Conservation (phyloP, 176 grass and related monocot genomes). For the Triticum turgidum region DNA sequence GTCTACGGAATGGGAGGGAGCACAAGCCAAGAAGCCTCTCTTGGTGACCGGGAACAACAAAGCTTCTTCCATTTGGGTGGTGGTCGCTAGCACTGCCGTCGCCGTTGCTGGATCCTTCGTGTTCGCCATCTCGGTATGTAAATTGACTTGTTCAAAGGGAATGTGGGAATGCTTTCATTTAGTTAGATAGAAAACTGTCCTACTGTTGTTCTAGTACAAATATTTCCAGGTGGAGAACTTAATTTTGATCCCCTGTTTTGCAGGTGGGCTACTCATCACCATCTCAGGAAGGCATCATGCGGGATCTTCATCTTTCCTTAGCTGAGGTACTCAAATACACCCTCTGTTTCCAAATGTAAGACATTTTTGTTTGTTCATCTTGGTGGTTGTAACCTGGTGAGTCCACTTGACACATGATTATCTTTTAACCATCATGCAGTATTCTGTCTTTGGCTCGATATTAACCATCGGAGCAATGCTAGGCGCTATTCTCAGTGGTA, state of each 20-base stretch:
- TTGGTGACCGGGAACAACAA: background rate
- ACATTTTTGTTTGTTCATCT: background rate
- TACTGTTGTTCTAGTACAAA: background rate
- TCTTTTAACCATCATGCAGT: constrained; percentile 38
- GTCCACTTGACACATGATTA: background rate
- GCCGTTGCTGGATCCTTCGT: constrained; percentile 64
- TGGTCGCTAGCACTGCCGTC: constrained; percentile 54
- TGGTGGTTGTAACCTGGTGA: background rate
- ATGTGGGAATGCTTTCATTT: background rate
- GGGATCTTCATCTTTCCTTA: constrained; percentile 66
- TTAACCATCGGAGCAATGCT: constrained; percentile 92
- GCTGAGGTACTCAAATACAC: constrained; percentile 42
- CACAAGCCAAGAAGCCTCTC: constrained; percentile 20
- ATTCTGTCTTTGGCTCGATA: constrained; percentile 84
- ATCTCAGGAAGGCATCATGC: constrained; percentile 71
- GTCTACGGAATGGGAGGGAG: constrained; percentile 15
- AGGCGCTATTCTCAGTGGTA: constrained; percentile 68
- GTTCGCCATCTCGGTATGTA: constrained; percentile 55
- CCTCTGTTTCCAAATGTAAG: no score
- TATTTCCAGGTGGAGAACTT: background rate
- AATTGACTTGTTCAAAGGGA: background rate
- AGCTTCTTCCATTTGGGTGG: constrained; percentile 33
- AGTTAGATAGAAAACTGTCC: background rate
- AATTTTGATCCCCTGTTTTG: background rate
- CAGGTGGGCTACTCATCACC: constrained; percentile 93